Evolutionary conservation across 345 rosid species (phyloP), one percentile per base, ranked within the genome.

Genomic region (Populus davidiana): DNA sequence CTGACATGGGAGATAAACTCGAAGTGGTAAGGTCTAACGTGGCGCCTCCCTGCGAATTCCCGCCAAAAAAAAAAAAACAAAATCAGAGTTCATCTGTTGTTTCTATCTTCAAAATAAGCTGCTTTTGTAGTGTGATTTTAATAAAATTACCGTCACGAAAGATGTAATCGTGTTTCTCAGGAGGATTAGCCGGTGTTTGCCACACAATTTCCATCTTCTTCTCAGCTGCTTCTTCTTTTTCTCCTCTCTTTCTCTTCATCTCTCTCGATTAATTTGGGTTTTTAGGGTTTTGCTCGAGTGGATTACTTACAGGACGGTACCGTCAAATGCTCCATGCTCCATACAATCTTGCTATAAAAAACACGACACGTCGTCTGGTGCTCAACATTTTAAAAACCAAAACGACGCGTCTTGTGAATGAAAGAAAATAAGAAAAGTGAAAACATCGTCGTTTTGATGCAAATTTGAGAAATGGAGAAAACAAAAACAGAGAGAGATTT

Each of bases 1-100:
- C 91, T 77, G 69, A 96, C 97, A 86, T 92, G 96, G 81, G 91
- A 88, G 76, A 93, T 81, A 89, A 96, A 93, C 88, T 91, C 97
- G 83, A 92, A 92, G 89, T 86, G 86, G 87, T 91, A 96, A 3
- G 97, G 94, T 75, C 84, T 88, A 74, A 92, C 99, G 70, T 88
- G 92, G 85, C 97, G 96, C 75, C 92, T 86, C 84, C 96, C 98
- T 88, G 83, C 74, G 81, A 81, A 41, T 67, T 75, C 78, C 84
- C 81, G 82, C 77, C 82, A 75, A 84, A 80, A 62, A 63, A 80
- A 62, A 63, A 69, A 41, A 63, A n/a, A 21, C 66, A 21, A 21
- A 27, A 14, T 25, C 33, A 21, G 27, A 25, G 31, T 25, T n/a
- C 31, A 7, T 27, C 27, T 63, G 29, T 10, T 36, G 20, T 56